These are phyloP conservation scores for Xylariaceae sp. DNA, from an alignment of 2,329 filamentous ascomycete species.

Conservation along the genomic window DNA sequence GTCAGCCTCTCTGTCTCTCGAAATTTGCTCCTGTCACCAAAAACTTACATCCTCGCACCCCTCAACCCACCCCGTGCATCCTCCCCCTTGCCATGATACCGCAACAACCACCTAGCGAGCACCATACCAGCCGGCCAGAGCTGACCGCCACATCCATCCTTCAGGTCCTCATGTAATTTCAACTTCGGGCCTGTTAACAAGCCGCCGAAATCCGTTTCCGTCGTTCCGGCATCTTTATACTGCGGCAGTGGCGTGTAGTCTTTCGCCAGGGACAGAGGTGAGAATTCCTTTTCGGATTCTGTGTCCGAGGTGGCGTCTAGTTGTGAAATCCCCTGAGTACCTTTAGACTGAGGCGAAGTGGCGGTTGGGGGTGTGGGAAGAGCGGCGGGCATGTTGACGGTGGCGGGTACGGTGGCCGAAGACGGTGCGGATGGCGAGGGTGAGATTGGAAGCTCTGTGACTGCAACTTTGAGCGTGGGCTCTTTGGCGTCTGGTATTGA, in stretches of 20 bases:
- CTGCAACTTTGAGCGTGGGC: too few relatives aligned
- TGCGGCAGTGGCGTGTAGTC: constrained; percentile 58
- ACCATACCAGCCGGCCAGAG: constrained; percentile 94
- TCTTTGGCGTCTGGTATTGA: too few relatives aligned
- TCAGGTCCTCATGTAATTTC: constrained; percentile 79
- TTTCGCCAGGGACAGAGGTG: constrained; percentile 50
- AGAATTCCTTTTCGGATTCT: constrained; percentile 35
- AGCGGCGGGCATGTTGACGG: too few relatives aligned
- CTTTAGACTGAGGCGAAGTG: not conserved
- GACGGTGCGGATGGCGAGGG: too few relatives aligned
- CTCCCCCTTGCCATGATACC: constrained; percentile 59
- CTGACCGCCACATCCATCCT: constrained; percentile 86
- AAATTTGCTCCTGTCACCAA: not conserved
- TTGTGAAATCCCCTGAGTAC: too few relatives aligned
- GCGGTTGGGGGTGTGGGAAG: not conserved
- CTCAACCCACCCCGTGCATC: constrained; percentile 37
- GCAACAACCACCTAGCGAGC: constrained; percentile 80
- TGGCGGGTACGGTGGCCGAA: too few relatives aligned
- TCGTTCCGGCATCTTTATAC: constrained; percentile 55
- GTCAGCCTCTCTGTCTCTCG: not conserved
- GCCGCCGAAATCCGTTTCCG: constrained; percentile 65
- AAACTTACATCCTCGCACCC: constrained; percentile 69
- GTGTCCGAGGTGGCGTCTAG: constrained; percentile 3
- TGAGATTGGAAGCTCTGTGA: too few relatives aligned
- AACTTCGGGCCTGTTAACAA: constrained; percentile 65